Conservation (phyloP, 2,329 filamentous ascomycete genomes). For the Calonectria fujianensis region DNA sequence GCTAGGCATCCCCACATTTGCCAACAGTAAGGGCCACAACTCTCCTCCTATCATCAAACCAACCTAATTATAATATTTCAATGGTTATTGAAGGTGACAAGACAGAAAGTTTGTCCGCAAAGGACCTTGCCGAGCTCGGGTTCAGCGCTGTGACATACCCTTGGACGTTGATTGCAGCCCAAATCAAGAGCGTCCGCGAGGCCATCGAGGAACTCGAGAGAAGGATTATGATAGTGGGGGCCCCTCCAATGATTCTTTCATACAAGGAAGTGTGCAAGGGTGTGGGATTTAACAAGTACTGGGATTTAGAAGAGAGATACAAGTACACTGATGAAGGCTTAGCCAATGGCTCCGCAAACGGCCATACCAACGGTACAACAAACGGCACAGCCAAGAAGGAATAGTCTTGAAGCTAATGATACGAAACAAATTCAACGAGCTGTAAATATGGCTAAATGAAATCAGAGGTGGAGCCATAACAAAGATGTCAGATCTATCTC, state of each 20-base stretch:
- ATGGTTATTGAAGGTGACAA: conserved; percentile 58
- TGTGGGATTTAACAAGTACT: conserved; percentile 67
- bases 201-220: conserved; percentile 63
- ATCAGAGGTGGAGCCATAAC: too few species aligned
- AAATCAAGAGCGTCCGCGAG: conserved; percentile 63
- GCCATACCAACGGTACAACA: background rate
- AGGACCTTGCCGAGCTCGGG: conserved; percentile 60
- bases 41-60: too few species aligned
- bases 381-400: conserved; percentile 1
- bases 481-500: too few species aligned
- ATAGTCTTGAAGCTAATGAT: background rate
- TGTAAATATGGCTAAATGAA: background rate
- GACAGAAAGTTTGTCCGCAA: conserved; percentile 59
- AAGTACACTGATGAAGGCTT: conserved; percentile 32
- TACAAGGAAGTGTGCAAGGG: conserved; percentile 66
- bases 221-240: conserved; percentile 63
- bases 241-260: conserved; percentile 64
- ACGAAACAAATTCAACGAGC: background rate
- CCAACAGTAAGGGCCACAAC: conserved; percentile 55
- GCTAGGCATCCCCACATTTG: conserved; percentile 63
- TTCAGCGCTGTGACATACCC: conserved; percentile 65
- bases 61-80: background rate
- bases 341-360: background rate
- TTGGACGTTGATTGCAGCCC: conserved; percentile 65
- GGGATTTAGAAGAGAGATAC: conserved; percentile 35